A percentile compares a stretch with the other conserved stretches of the same genome.
phyloP scores from a whole-genome alignment of 2,329 filamentous ascomycete species.

The Plectosphaerella plurivora region DNA sequence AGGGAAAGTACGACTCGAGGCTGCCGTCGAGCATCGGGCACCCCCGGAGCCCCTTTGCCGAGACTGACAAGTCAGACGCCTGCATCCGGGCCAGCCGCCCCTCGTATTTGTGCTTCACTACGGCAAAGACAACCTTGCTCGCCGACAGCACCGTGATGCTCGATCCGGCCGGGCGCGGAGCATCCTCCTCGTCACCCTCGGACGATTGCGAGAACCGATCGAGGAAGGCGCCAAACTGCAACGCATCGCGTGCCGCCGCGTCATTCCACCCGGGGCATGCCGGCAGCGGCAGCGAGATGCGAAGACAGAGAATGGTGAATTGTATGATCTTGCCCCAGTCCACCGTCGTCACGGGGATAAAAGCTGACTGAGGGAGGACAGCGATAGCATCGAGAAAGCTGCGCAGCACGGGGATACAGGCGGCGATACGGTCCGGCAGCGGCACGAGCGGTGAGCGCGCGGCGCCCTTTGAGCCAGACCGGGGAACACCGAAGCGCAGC shows the following conservation, averaged over 20 bases:
- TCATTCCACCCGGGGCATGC: conserved; percentile 28
- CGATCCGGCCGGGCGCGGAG: conserved; percentile 11
- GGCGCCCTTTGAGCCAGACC: conserved; percentile 3
- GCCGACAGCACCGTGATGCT: conserved; percentile 39
- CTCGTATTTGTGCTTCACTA: conserved; percentile 42
- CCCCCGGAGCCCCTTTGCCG: conserved; percentile 13
- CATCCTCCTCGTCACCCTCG: conserved; percentile 13
- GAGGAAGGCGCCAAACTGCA: conserved; percentile 36
- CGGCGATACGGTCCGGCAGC: conserved; percentile 9
- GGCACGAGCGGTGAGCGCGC: conserved; percentile 7
- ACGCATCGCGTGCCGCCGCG: conserved; percentile 28
- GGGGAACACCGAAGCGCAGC: conserved; percentile 16
- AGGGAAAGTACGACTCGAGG: conserved; percentile 37
- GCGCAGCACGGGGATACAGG: conserved; percentile 19
- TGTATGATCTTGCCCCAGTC: conserved; percentile 40
- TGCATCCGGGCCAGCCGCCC: conserved; percentile 30
- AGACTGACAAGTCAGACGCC: conserved; percentile 11
- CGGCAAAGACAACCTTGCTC: conserved; percentile 38
- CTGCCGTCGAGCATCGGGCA: conserved; percentile 51
- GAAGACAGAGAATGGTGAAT: conserved; percentile 36
- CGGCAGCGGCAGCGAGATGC: conserved; percentile 40
- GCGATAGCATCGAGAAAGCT: conserved; percentile 26
- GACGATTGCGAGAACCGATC: conserved; percentile 24
- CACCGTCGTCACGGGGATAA: conserved; percentile 31
- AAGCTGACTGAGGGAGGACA: conserved; percentile 20